Evolutionary conservation across 2,329 filamentous ascomycete genomes (phyloP).

Genomic region (Cryphonectria radicalis): DNA sequence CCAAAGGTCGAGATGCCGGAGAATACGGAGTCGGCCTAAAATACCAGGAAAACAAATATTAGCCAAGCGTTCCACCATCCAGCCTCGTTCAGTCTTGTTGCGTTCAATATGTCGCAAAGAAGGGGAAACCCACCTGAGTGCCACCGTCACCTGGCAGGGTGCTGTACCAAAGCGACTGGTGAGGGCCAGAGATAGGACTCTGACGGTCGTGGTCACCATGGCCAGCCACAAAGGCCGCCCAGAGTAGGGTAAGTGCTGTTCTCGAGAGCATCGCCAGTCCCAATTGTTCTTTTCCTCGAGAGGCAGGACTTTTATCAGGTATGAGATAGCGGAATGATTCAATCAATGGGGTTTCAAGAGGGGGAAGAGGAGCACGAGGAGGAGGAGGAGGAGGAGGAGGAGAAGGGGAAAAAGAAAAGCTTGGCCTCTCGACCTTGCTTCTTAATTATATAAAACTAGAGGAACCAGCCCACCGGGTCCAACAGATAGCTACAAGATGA

Average conservation of each 20-base stretch:
- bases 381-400: background rate
- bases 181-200: constrained; percentile 67
- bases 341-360: background rate
- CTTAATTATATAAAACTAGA: background rate
- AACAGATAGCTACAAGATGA: constrained; percentile 2
- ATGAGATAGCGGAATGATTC: background rate
- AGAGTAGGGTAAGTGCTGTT: constrained; percentile 42
- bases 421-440: constrained; percentile 6
- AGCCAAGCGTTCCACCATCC: background rate
- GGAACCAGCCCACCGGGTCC: background rate
- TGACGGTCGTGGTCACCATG: constrained; percentile 66
- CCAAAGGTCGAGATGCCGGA: constrained; percentile 88
- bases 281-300: background rate
- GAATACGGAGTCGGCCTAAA: constrained; percentile 82
- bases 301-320: background rate
- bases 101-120: background rate
- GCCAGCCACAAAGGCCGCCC: constrained; percentile 57
- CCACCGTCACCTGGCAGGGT: constrained; percentile 81
- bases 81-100: background rate
- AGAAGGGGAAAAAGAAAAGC: background rate
- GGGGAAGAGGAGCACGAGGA: background rate
- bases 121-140: constrained; percentile 64
- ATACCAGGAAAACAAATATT: background rate
- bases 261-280: constrained; percentile 36
- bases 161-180: constrained; percentile 81